A percentile compares a stretch with the other conserved stretches of the same genome.
Conservation (phyloP, 345 rosid genomes). For the Lepidium aucheri region DNA sequence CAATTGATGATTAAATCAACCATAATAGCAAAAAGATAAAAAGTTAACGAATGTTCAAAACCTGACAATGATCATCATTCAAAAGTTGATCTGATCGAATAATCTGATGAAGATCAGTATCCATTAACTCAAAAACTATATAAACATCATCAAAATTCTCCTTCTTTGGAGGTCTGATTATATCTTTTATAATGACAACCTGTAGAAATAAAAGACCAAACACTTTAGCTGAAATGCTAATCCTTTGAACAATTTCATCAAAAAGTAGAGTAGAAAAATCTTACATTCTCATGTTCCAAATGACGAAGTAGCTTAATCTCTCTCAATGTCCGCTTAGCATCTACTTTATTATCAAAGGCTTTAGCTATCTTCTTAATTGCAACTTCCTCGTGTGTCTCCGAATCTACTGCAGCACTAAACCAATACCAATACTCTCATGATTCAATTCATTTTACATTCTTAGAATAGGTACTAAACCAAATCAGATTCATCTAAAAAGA, state of each 20-base stretch:
- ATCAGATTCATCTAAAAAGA: neutral
- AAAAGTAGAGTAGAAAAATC: neutral
- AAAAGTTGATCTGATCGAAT: conserved; percentile 46
- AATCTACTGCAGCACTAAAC: conserved; percentile 47
- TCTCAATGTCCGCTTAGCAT: conserved; percentile 46
- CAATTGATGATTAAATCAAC: neutral
- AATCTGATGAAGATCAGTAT: conserved; percentile 55
- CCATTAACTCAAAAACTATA: conserved; percentile 53
- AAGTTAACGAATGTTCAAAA: conserved; percentile 6
- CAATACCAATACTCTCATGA: neutral
- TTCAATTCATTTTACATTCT: neutral
- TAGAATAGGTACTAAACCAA: neutral
- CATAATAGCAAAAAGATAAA: neutral
- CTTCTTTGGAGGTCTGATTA: conserved; percentile 45
- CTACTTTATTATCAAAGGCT: conserved; percentile 48
- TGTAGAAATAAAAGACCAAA: neutral
- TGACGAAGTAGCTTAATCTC: conserved; percentile 58
- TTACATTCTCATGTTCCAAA: conserved; percentile 38
- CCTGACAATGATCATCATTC: conserved; percentile 55
- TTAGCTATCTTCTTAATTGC: conserved; percentile 58
- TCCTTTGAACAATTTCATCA: neutral
- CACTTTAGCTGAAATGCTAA: neutral
- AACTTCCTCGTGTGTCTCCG: conserved; percentile 42
- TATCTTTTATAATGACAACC: conserved; percentile 44
- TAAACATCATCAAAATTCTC: conserved; percentile 48